Base-by-base conservation (phyloP, 306 rosid genomes). In the Gillenia trifoliata region DNA sequence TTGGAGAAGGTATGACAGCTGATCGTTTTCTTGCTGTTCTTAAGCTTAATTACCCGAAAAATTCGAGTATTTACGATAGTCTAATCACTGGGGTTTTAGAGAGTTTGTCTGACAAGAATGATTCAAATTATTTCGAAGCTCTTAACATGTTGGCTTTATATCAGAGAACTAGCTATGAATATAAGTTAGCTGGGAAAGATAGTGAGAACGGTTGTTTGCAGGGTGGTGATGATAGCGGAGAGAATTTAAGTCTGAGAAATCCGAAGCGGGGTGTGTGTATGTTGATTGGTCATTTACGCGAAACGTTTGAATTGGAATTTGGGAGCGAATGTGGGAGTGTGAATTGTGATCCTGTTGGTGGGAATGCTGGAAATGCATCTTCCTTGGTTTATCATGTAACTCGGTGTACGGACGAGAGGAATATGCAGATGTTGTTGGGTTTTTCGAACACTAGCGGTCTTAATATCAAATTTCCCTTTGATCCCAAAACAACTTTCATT, bases 31-130 rank as follows among this genome's bases (percentile, higher is more conserved):
- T 71, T 73, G 92, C 78, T 73, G 78, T 88, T 88, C 77, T 93
- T 62, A 87, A 88, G 85, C 87, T 93, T 85, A 73, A 83, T 87
- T 91, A 81, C 75, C 90, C 93, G 0, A 17, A 41, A n/a, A 78
- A 69, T 65, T 76, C 73, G 11, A 83, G 43, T 29, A 30, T 89
- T 78, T 71, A 82, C 52, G 63, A 43, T 69, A 83, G 87, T 83
- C 84, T 93, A 77, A 71, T 91, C 80, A 75, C 64, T 82, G 98
- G 98, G 56, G 83, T 82, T 57, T 28, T 93, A 52, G 97, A 86
- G 78, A 88, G 90, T 73, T 78, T 85, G 81, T 83, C 66, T 86
- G 89, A 43, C 0, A 75, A 40, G 74, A 71, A 34, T 64, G 72
- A 74, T 73, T 54, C 41, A 65, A 47, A 62, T 60, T 81, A 74